Evolutionary conservation across 1,139 yeast genomes (phyloP).

Genomic region (Schwanniomyces etchellsii): DNA sequence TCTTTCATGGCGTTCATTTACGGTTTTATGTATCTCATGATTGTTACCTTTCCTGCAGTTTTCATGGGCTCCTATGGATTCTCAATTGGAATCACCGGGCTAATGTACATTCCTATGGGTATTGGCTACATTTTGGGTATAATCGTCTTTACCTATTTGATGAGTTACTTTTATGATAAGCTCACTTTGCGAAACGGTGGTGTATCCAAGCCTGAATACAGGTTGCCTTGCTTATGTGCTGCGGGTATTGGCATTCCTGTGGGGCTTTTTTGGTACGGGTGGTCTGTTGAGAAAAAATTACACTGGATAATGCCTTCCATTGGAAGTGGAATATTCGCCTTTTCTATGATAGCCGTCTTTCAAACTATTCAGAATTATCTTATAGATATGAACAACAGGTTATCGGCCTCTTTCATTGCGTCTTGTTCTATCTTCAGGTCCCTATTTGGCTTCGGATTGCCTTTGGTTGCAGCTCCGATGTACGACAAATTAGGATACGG

Average conservation of each 20-base stretch:
- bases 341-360: conserved; percentile 53
- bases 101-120: conserved; percentile 53
- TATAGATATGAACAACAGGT: conserved; percentile 61
- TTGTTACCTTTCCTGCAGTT: conserved; percentile 53
- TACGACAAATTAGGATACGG: conserved; percentile 47
- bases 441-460: conserved; percentile 51
- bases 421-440: conserved; percentile 62
- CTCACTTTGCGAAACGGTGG: conserved; percentile 41
- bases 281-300: conserved; percentile 48
- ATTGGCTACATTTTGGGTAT: conserved; percentile 46
- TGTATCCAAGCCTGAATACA: conserved; percentile 50
- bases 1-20: conserved; percentile 58
- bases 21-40: conserved; percentile 58
- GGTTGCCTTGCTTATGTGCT: conserved; percentile 40
- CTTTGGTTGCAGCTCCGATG: conserved; percentile 42
- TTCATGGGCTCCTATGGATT: conserved; percentile 44
- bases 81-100: conserved; percentile 45
- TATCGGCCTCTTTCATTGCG: conserved; percentile 55
- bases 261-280: conserved; percentile 59
- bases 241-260: conserved; percentile 45
- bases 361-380: conserved; percentile 56
- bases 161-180: conserved; percentile 30
- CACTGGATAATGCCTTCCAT: conserved; percentile 56
- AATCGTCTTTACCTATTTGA: conserved; percentile 35
- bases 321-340: conserved; percentile 52